Conservation (phyloP, 108 stramenopile genomes). For the Conticribra weissflogii region DNA sequence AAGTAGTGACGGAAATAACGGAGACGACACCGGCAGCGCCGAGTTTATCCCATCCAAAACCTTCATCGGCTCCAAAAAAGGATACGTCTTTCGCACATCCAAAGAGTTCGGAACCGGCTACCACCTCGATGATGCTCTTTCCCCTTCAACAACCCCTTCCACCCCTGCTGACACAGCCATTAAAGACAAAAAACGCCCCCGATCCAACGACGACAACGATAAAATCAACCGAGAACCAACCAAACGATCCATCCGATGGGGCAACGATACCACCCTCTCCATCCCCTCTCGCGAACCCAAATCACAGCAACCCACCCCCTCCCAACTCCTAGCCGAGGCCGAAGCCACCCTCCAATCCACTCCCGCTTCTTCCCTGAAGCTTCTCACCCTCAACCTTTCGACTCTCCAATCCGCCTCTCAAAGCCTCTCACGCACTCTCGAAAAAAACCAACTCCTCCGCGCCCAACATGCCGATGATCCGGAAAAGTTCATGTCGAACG, state of each 20-base stretch:
- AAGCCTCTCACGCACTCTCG: constrained; percentile 41
- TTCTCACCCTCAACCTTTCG: constrained; percentile 58
- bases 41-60: constrained; percentile 56
- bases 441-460: constrained; percentile 59
- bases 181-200: constrained; percentile 14
- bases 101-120: constrained; percentile 67
- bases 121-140: constrained; percentile 48
- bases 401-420: constrained; percentile 53
- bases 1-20: neutral
- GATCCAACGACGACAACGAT: constrained; percentile 8
- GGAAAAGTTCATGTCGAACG: constrained; percentile 68
- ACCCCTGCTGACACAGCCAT: neutral
- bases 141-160: neutral
- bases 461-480: constrained; percentile 57
- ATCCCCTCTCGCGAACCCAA: constrained; percentile 28
- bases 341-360: constrained; percentile 31
- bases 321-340: constrained; percentile 74
- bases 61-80: constrained; percentile 59
- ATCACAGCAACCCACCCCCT: too few species aligned
- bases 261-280: constrained; percentile 55
- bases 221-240: neutral
- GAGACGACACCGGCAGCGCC: neutral
- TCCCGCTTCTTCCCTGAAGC: neutral
- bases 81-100: constrained; percentile 72
- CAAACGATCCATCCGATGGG: constrained; percentile 40